phyloP scores from a whole-genome alignment of 169 alveolate genomes.

The Eimeria sp. region DNA sequence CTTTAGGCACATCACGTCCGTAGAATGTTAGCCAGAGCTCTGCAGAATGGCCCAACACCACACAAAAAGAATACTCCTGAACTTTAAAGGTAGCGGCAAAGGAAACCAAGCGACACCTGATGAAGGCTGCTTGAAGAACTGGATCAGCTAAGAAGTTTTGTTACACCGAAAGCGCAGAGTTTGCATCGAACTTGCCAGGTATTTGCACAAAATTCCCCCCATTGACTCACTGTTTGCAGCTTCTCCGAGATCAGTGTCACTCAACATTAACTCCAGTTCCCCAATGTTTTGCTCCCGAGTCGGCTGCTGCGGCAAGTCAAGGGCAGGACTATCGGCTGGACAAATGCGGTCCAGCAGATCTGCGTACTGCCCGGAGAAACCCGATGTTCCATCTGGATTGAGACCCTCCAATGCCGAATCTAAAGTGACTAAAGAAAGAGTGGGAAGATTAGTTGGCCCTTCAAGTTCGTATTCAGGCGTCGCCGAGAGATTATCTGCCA shows the following conservation, averaged over 20 bases:
- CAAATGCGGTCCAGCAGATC: conserved; percentile 23
- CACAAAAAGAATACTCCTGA: neutral
- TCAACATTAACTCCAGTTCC: conserved; percentile 45
- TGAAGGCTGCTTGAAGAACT: too few species aligned
- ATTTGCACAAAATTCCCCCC: neutral
- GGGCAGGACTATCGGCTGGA: conserved; percentile 32
- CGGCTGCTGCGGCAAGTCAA: conserved; percentile 35
- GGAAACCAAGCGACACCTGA: neutral
- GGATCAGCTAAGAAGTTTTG: too few species aligned
- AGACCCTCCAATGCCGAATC: neutral
- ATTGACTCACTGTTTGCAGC: conserved; percentile 52
- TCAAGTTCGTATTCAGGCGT: neutral
- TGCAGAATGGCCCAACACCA: conserved; percentile 3
- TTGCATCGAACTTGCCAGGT: neutral
- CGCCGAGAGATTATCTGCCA: conserved; percentile 7
- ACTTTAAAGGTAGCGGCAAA: neutral
- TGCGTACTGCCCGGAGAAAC: neutral
- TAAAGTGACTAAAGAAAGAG: neutral
- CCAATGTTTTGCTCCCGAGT: conserved; percentile 35
- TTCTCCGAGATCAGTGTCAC: conserved; percentile 40
- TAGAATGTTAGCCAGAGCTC: conserved; percentile 67
- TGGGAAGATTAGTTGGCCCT: conserved; percentile 5
- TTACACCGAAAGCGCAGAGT: neutral
- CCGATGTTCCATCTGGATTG: neutral
- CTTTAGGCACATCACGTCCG: conserved; percentile 30